Conservation (phyloP, 2,329 filamentous ascomycete genomes). For the Xylaria arbuscula region DNA sequence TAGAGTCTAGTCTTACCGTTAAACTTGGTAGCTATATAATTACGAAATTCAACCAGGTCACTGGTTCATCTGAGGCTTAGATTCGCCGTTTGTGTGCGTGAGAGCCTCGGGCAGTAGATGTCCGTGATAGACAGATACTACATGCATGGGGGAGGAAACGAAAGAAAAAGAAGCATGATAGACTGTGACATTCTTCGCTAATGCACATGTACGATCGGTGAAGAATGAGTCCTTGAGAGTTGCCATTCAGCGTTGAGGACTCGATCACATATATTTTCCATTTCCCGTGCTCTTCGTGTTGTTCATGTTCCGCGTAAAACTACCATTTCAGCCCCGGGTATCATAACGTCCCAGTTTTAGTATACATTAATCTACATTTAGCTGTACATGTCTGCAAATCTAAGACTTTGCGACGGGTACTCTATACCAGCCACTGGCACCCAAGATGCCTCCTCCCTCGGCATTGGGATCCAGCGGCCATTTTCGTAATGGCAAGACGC, state of each 20-base stretch:
- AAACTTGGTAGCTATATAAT: background rate
- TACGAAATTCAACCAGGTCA: constrained; percentile 6
- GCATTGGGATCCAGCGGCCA: constrained; percentile 77
- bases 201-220: constrained; percentile 45
- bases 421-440: constrained; percentile 62
- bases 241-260: background rate
- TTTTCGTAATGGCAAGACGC: constrained; percentile 69
- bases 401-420: background rate
- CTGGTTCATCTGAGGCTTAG: background rate
- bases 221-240: constrained; percentile 26
- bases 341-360: constrained; percentile 23
- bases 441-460: constrained; percentile 75
- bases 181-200: constrained; percentile 37
- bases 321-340: constrained; percentile 10
- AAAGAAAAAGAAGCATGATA: constrained; percentile 36
- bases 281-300: background rate
- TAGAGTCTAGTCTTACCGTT: constrained; percentile 27
- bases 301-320: background rate
- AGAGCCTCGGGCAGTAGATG: background rate
- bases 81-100: background rate
- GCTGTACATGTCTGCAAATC: background rate
- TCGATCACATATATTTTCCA: background rate
- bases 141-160: background rate
- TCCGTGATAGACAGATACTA: constrained; percentile 12
- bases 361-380: constrained; percentile 19